These are phyloP conservation scores for Leishmania martiniquensis DNA, from an alignment of 208 protist genomes.

Conservation along the genomic window DNA sequence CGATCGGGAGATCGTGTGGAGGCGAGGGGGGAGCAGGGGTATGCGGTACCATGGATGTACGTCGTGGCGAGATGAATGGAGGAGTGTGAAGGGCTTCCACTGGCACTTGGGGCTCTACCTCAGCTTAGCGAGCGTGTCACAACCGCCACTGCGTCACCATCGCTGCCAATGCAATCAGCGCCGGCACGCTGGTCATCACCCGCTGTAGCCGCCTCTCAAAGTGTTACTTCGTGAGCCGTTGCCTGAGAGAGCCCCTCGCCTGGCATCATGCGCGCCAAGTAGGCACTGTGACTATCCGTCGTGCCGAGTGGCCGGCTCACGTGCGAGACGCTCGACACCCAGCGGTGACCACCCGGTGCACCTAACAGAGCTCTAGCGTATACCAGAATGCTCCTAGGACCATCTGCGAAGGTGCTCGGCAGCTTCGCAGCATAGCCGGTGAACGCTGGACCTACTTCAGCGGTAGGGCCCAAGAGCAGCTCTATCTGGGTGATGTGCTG, in stretches of 20 bases:
- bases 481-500: background rate
- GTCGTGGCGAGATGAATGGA: background rate
- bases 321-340: slow-evolving; percentile 1
- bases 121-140: background rate
- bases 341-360: slow-evolving; percentile 5
- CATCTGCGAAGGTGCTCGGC: slow-evolving; percentile 1
- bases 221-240: background rate
- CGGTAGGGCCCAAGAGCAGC: background rate
- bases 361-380: background rate
- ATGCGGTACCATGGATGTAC: background rate
- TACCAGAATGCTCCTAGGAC: background rate
- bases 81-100: background rate
- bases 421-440: background rate
- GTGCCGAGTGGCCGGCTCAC: background rate
- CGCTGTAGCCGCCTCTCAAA: background rate
- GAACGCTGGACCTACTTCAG: background rate
- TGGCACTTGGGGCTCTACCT: background rate
- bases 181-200: background rate
- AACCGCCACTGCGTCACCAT: background rate
- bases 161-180: background rate
- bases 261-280: no score
- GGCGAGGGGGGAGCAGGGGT: background rate
- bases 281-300: background rate
- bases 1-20: background rate
- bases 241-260: background rate